These are phyloP conservation scores for Penicillium paxilli DNA, from an alignment of 495 filamentous ascomycete species.

Conservation along the genomic window DNA sequence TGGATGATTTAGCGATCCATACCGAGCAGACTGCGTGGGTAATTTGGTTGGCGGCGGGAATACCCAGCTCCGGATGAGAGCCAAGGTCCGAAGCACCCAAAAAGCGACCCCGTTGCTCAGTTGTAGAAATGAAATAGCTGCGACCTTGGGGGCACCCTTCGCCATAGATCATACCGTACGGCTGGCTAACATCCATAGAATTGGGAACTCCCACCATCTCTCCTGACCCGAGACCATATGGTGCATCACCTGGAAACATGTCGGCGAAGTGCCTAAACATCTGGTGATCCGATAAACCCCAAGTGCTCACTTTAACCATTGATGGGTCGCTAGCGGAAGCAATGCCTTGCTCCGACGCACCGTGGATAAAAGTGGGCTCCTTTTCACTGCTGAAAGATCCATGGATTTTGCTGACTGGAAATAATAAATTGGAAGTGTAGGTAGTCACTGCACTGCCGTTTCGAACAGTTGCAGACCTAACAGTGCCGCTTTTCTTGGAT, in stretches of 20 bases:
- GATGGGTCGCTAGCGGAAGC: constrained; percentile 75
- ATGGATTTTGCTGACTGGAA: constrained; percentile 73
- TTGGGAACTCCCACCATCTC: constrained; percentile 75
- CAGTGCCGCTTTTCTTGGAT: constrained; percentile 46
- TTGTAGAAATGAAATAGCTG: constrained; percentile 68
- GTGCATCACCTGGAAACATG: constrained; percentile 67
- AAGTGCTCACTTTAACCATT: constrained; percentile 75
- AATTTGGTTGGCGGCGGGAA: constrained; percentile 65
- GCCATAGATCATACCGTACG: constrained; percentile 78
- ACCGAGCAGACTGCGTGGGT: constrained; percentile 69
- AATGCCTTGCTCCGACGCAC: constrained; percentile 70
- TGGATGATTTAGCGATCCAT: constrained; percentile 87
- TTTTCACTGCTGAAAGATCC: constrained; percentile 70
- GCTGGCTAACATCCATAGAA: constrained; percentile 84
- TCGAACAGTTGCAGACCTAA: constrained; percentile 47
- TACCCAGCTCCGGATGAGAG: constrained; percentile 57
- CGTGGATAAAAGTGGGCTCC: constrained; percentile 76
- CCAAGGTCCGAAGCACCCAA: constrained; percentile 54
- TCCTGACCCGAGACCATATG: constrained; percentile 76
- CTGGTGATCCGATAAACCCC: constrained; percentile 76
- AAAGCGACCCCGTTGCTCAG: constrained; percentile 80
- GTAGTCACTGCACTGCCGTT: constrained; percentile 64
- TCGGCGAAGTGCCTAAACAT: constrained; percentile 75
- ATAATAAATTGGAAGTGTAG: constrained; percentile 77
- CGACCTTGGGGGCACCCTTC: constrained; percentile 82